These are phyloP conservation scores for Sphagnum magellanicum DNA, from an alignment of 228 moss, liverwort and hornwort genomes.

Conservation along the genomic window DNA sequence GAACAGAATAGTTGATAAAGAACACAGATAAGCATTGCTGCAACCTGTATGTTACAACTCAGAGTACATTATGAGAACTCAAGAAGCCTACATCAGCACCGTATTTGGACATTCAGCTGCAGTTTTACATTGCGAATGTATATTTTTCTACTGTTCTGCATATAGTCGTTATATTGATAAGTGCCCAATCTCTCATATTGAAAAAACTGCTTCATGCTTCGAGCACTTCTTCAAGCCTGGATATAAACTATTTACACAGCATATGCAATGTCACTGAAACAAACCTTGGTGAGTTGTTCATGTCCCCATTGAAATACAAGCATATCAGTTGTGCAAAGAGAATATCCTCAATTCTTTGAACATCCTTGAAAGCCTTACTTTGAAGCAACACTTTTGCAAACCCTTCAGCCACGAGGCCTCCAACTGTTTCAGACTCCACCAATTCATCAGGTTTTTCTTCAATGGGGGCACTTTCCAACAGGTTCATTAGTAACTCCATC, in stretches of 20 bases:
- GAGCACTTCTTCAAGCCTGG: too few relatives aligned
- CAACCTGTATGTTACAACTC: conserved; percentile 41
- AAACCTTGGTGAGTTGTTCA: conserved; percentile 64
- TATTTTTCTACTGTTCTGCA: too few relatives aligned
- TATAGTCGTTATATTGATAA: too few relatives aligned
- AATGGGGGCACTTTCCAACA: conserved; percentile 43
- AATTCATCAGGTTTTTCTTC: conserved; percentile 31
- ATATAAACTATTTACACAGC: neutral
- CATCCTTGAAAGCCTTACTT: conserved; percentile 57
- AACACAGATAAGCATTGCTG: conserved; percentile 82
- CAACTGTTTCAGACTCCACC: conserved; percentile 35
- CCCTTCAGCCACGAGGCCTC: conserved; percentile 68
- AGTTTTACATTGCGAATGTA: too few relatives aligned
- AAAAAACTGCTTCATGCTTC: too few relatives aligned
- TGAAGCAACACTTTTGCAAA: conserved; percentile 78
- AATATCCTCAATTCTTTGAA: conserved; percentile 43
- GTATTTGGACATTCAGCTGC: neutral
- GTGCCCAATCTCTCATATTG: too few relatives aligned
- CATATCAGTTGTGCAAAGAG: conserved; percentile 57
- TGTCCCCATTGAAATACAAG: conserved; percentile 71
- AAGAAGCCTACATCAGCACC: neutral
- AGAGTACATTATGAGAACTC: too few relatives aligned
- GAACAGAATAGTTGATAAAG: conserved; percentile 67
- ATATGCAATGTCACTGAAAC: conserved; percentile 2
- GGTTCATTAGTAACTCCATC: conserved; percentile 43